Percentiles rank a stretch among this genome's conserved stretches.
Conservation (phyloP, 2,329 filamentous ascomycete genomes). For the Aspergillus carbonarius region DNA sequence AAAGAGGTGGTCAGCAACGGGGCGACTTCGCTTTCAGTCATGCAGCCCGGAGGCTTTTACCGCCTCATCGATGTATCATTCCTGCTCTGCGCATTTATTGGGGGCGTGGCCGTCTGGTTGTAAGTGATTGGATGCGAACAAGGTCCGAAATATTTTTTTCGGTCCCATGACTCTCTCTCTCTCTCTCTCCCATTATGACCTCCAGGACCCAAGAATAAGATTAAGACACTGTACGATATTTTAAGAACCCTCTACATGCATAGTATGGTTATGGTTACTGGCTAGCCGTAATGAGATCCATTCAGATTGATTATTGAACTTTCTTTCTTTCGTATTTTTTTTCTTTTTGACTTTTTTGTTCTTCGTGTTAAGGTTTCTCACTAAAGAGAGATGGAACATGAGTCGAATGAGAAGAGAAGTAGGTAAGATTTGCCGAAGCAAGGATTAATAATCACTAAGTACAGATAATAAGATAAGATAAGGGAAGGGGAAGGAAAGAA, state of each 20-base stretch:
- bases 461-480: neutral
- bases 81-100: constrained; percentile 6
- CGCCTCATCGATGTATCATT: neutral
- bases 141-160: no score
- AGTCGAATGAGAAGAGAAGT: neutral
- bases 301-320: no score
- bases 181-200: neutral
- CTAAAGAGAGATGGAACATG: neutral
- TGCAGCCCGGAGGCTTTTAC: neutral
- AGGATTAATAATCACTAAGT: neutral
- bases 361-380: neutral
- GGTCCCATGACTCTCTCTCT: neutral
- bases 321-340: neutral
- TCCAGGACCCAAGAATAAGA: neutral
- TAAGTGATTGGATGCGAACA: neutral
- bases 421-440: neutral
- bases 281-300: neutral
- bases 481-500: neutral
- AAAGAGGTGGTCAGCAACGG: constrained; percentile 1
- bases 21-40: neutral
- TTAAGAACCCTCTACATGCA: neutral
- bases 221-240: neutral
- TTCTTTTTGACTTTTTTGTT: neutral
- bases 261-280: neutral
- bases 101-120: constrained; percentile 11